Conservation (phyloP, 495 filamentous ascomycete genomes). For the Hyaloscypha finlandica region DNA sequence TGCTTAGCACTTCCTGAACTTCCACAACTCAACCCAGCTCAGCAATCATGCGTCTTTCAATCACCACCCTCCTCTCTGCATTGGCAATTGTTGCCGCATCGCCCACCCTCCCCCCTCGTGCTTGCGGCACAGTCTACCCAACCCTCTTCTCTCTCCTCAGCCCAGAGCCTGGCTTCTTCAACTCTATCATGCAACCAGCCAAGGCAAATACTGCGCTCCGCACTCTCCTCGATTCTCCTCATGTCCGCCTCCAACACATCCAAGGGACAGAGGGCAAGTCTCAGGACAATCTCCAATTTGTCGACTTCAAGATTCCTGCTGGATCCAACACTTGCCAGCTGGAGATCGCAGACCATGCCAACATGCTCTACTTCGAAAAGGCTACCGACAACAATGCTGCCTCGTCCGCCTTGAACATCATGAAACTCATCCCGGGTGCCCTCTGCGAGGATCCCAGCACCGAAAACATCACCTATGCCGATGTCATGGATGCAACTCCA, state of each 20-base stretch:
- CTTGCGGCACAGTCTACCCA: constrained; percentile 6
- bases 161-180: neutral
- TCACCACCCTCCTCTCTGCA: neutral
- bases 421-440: constrained; percentile 26
- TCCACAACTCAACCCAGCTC: neutral
- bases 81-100: constrained; percentile 4
- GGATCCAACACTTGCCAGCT: constrained; percentile 8
- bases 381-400: neutral
- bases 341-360: neutral
- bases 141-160: constrained; percentile 7
- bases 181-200: neutral
- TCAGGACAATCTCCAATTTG: neutral
- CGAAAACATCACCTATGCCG: neutral
- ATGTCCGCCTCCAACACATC: neutral
- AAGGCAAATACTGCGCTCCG: neutral
- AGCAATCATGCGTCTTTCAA: neutral
- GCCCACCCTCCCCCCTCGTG: constrained; percentile 10
- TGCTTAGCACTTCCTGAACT: neutral
- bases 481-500: constrained; percentile 6
- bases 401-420: constrained; percentile 25
- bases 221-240: neutral
- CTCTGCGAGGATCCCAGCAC: neutral
- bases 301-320: constrained; percentile 16
- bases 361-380: neutral
- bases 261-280: neutral